Evolutionary conservation across 768 basidiomycete species (phyloP).

Genomic region (Lepiota venenata): DNA sequence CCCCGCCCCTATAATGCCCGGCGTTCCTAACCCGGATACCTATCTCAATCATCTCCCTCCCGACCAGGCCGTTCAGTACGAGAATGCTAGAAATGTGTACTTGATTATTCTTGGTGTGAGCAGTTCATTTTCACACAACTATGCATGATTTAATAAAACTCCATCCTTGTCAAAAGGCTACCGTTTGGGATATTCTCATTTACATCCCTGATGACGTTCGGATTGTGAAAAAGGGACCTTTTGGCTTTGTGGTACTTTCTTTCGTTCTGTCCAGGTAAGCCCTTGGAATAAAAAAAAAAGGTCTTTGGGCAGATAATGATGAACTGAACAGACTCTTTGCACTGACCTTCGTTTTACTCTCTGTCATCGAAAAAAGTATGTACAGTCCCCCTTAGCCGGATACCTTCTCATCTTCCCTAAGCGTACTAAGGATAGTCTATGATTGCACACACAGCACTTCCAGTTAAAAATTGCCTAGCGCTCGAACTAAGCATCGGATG

Average conservation of each 20-base stretch:
- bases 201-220: slow-evolving; percentile 9
- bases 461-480: neutral
- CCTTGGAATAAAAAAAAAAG: too few relatives aligned
- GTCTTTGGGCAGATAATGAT: neutral
- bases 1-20: neutral
- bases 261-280: slow-evolving; percentile 4
- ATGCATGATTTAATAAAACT: neutral
- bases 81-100: slow-evolving; percentile 8
- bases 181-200: slow-evolving; percentile 11
- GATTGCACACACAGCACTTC: neutral
- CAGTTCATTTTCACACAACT: neutral
- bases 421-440: too few relatives aligned
- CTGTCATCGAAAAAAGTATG: slow-evolving; percentile 4
- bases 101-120: slow-evolving; percentile 8
- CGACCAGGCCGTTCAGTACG: neutral
- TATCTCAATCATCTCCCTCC: slow-evolving; percentile 7
- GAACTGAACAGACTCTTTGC: slow-evolving; percentile 4
- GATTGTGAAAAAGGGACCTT: neutral
- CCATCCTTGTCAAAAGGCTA: neutral
- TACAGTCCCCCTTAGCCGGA: neutral
- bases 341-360: slow-evolving; percentile 5
- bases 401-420: too few relatives aligned
- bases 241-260: neutral
- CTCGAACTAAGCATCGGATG: slow-evolving; percentile 7
- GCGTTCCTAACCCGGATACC: slow-evolving; percentile 1